Evolutionary conservation across 1,284 basidiomycete species (phyloP), one percentile per base, ranked within the genome.

Genomic region (Malassezia nana): DNA sequence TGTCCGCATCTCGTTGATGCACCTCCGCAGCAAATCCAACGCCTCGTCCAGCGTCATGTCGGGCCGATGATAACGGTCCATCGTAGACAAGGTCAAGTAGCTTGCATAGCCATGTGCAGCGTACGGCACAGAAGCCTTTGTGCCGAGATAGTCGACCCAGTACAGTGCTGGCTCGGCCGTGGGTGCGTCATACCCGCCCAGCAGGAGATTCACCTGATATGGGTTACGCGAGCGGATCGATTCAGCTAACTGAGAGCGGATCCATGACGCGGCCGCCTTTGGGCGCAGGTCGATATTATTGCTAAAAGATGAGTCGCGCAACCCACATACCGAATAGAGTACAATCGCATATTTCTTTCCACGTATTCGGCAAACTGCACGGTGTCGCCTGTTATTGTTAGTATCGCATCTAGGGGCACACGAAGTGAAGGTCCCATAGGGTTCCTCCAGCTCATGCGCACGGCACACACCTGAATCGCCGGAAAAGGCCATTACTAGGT

Each of bases 141-240:
- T 94, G 32, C 92, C 92, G 40, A 94, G 80, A 74, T 94, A 90
- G 77, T 98, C 92, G 59, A 95, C 79, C 90, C 91, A 96, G 78
- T 91, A 95, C 5, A 96, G 80, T 61, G 85, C 84, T 4, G 79
- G 89, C 15, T 72, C 63, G 9, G 68, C 67, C 22, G 74, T 72
- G 1, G 80, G 79, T 8, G 82, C 81, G 76, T 98, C 94, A 74
- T 85, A 95, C 15, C 92, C 92, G 15, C 86, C 92, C 3, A 98
- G 78, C 2, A 99, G 82, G 12, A 98, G 78, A 75, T 95, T 95
- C 67, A 99, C 92, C 6, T 84, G 76, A 76, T 95, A 96, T 0
- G 91, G 86, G 43, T 83, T 81, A 56, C 88, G 82, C 0, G 89
- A 90, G 46, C 94, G 86, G 16, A 98, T 76, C 0, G 88, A 88